These are phyloP conservation scores for Pholiota molesta DNA, from an alignment of 768 basidiomycete species.

Conservation along the genomic window DNA sequence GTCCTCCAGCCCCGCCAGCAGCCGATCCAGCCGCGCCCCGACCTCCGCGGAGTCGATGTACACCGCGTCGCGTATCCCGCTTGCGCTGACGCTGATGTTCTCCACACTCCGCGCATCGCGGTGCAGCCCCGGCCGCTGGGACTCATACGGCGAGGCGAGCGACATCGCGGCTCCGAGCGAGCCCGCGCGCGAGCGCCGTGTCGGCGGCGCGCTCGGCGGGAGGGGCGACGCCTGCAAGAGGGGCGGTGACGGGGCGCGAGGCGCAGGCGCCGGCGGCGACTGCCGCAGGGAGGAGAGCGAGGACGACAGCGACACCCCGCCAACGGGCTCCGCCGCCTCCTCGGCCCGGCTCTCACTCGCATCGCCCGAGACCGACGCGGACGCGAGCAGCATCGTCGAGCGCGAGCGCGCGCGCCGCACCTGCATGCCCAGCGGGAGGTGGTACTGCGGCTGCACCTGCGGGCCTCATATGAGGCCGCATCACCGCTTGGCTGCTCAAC, in stretches of 20 bases:
- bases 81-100: background rate
- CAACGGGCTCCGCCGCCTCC: background rate
- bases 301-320: background rate
- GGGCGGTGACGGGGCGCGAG: too few relatives aligned
- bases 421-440: constrained; percentile 18
- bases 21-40: constrained; percentile 24
- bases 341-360: background rate
- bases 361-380: background rate
- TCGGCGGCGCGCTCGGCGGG: constrained; percentile 20
- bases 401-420: constrained; percentile 5
- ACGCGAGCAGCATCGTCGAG: constrained; percentile 7
- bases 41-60: constrained; percentile 39
- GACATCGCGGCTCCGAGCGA: background rate
- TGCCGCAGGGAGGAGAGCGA: background rate
- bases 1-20: constrained; percentile 22
- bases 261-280: constrained; percentile 10
- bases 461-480: too few relatives aligned
- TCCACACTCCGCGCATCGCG: background rate
- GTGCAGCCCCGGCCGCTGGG: too few relatives aligned
- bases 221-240: constrained; percentile 13
- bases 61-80: constrained; percentile 32
- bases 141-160: background rate
- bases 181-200: constrained; percentile 20
- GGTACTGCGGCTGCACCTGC: constrained; percentile 6
- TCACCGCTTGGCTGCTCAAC: background rate